These are phyloP conservation scores for Marvania coccoides DNA, from an alignment of 139 green algal species.

Conservation along the genomic window DNA sequence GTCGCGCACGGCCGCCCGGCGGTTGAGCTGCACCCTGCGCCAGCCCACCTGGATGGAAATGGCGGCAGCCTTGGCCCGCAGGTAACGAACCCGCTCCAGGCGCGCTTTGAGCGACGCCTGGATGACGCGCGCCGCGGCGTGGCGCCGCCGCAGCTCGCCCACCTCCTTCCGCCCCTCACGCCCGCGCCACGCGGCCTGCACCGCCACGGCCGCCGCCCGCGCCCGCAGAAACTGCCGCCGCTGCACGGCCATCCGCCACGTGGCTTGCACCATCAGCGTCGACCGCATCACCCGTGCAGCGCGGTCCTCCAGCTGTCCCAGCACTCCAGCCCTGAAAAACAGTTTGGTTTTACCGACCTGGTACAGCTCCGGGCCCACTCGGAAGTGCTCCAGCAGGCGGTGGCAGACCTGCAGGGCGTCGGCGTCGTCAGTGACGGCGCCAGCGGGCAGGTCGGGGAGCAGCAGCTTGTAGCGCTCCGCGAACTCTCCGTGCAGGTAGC, in stretches of 20 bases:
- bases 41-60: slow-evolving; percentile 45
- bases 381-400: slow-evolving; percentile 56
- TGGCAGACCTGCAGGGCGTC: slow-evolving; percentile 32
- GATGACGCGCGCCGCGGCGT: slow-evolving; percentile 31
- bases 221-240: slow-evolving; percentile 22
- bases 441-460: slow-evolving; percentile 18
- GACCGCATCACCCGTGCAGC: slow-evolving; percentile 31
- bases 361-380: slow-evolving; percentile 45
- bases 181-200: slow-evolving; percentile 36
- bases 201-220: slow-evolving; percentile 10
- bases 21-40: slow-evolving; percentile 27
- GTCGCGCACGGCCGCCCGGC: slow-evolving; percentile 21
- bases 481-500: slow-evolving; percentile 75
- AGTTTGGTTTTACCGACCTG: slow-evolving; percentile 69
- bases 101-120: slow-evolving; percentile 35
- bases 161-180: slow-evolving; percentile 13
- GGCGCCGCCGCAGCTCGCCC: slow-evolving; percentile 12
- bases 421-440: not conserved
- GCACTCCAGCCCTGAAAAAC: slow-evolving; percentile 76
- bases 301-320: slow-evolving; percentile 59
- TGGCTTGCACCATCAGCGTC: slow-evolving; percentile 34
- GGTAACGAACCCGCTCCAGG: not conserved
- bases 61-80: not conserved
- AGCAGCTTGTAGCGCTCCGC: slow-evolving; percentile 74
- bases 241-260: slow-evolving; percentile 29